phyloP scores from a whole-genome alignment of 1,139 yeast genomes.

The Taphrina deformans region DNA sequence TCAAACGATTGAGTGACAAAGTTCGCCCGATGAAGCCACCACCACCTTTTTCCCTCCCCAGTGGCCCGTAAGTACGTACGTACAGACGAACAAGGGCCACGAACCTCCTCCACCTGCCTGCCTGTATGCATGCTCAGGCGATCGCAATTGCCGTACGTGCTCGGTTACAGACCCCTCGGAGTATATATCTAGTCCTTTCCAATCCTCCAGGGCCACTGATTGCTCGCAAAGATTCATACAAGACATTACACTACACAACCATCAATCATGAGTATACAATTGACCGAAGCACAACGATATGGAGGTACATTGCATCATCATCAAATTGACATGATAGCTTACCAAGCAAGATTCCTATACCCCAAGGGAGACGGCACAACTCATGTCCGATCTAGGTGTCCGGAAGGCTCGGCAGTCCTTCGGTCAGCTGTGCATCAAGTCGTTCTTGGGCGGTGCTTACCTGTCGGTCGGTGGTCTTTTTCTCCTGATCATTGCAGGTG shows the following conservation, averaged over 20 bases:
- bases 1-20: no score
- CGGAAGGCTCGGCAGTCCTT: constrained; percentile 38
- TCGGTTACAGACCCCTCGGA: background rate
- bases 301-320: background rate
- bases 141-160: background rate
- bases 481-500: constrained; percentile 57
- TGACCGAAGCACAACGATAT: constrained; percentile 13
- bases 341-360: constrained; percentile 19
- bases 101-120: no score
- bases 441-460: constrained; percentile 64
- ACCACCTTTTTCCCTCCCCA: background rate
- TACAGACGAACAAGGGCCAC: background rate
- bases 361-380: constrained; percentile 38
- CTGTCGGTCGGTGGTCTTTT: constrained; percentile 76
- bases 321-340: background rate
- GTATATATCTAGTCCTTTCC: background rate
- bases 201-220: no score
- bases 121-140: background rate
- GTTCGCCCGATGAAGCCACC: background rate
- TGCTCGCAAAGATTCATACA: no score
- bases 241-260: no score
- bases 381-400: constrained; percentile 37
- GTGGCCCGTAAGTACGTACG: no score
- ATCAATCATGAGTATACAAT: background rate
- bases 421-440: constrained; percentile 36